These are phyloP conservation scores for Huntiella abstrusa DNA, from an alignment of 2,329 filamentous ascomycete species.

Conservation along the genomic window DNA sequence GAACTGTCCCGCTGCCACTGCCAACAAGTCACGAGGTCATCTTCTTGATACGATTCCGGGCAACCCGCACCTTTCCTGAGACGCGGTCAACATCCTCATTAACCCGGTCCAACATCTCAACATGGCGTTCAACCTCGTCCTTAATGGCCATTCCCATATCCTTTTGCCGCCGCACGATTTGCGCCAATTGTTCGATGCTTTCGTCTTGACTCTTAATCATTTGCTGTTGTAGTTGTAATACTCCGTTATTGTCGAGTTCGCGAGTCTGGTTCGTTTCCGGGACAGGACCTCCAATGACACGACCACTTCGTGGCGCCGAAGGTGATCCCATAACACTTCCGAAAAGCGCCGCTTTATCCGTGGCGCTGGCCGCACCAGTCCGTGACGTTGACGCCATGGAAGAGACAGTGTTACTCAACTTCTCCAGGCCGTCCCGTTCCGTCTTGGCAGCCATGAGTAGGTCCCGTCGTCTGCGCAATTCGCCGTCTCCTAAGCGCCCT, in stretches of 20 bases:
- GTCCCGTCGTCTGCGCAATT: conserved; percentile 52
- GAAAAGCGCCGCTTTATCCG: conserved; percentile 33
- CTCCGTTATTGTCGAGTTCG: conserved; percentile 57
- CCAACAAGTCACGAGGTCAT: conserved; percentile 25
- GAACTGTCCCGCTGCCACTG: conserved; percentile 6
- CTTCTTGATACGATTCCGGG: conserved; percentile 52
- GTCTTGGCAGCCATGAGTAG: conserved; percentile 49
- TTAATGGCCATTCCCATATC: conserved; percentile 64
- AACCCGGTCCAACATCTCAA: conserved; percentile 46
- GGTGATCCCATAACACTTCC: conserved; percentile 17
- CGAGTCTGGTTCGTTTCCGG: conserved; percentile 60
- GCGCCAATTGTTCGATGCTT: conserved; percentile 48
- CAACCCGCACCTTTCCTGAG: conserved; percentile 49
- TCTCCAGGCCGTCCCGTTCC: conserved; percentile 59
- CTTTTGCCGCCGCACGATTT: conserved; percentile 52
- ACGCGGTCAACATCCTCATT: conserved; percentile 49
- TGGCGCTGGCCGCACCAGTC: conserved; percentile 24
- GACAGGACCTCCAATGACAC: conserved; percentile 53
- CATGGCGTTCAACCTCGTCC: conserved; percentile 53
- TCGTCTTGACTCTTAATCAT: conserved; percentile 59
- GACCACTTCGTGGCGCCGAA: conserved; percentile 20
- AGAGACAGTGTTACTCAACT: conserved; percentile 40
- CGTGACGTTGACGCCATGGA: conserved; percentile 18
- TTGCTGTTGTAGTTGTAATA: conserved; percentile 54
- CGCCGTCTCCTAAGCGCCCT: conserved; percentile 48